A percentile compares a stretch with the other conserved stretches of the same genome.
phyloP scores from a whole-genome alignment of 352 stramenopile species.

The Phytophthora melonis region DNA sequence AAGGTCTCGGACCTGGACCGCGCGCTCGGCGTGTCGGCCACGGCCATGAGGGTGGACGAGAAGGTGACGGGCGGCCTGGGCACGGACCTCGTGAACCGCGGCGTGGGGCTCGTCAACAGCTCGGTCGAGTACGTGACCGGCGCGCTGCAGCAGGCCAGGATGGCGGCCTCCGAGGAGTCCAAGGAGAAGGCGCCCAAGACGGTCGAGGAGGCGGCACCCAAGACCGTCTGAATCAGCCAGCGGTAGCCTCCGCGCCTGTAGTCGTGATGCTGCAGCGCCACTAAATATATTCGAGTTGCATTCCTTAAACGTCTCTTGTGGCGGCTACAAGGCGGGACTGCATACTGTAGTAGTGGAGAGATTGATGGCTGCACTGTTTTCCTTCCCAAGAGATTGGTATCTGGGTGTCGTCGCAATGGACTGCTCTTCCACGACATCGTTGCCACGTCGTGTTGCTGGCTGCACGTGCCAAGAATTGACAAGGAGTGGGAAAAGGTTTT shows the following conservation, averaged over 20 bases:
- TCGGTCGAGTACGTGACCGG: slow-evolving; percentile 77
- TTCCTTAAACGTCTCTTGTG: too few relatives aligned
- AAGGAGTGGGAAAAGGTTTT: slow-evolving; percentile 1
- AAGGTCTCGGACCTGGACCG: slow-evolving; percentile 67
- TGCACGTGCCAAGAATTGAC: neutral
- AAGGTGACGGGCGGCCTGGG: slow-evolving; percentile 80
- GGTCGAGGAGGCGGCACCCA: slow-evolving; percentile 35
- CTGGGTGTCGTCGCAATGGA: too few relatives aligned
- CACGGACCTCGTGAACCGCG: slow-evolving; percentile 60
- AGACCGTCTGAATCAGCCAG: slow-evolving; percentile 27
- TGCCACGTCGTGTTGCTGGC: too few relatives aligned
- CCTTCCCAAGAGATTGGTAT: too few relatives aligned
- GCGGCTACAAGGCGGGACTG: too few relatives aligned
- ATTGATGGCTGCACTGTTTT: too few relatives aligned
- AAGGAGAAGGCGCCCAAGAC: slow-evolving; percentile 45
- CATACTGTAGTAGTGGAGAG: too few relatives aligned
- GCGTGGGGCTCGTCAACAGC: slow-evolving; percentile 63
- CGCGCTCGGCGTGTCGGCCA: slow-evolving; percentile 72
- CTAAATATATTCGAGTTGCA: slow-evolving; percentile 28
- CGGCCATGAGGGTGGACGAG: slow-evolving; percentile 69
- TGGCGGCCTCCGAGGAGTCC: slow-evolving; percentile 49
- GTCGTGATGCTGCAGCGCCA: neutral
- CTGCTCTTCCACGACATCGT: too few relatives aligned
- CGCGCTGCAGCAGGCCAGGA: slow-evolving; percentile 72
- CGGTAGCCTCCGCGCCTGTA: neutral